Conservation (phyloP, 495 filamentous ascomycete genomes). For the Tuber borchii region DNA sequence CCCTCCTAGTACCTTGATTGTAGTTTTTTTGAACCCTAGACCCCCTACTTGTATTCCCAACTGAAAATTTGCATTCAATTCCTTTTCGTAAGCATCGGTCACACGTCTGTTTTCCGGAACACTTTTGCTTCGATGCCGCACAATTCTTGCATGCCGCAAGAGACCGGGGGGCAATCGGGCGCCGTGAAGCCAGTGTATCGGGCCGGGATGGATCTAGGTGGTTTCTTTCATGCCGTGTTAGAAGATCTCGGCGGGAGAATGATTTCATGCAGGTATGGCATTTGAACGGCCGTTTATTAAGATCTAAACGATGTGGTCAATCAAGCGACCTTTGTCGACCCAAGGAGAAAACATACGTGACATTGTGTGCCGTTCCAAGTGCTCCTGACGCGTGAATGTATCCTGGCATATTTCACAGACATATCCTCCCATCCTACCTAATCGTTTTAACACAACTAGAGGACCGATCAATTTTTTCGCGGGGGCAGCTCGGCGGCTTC, state of each 20-base stretch:
- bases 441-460: background rate
- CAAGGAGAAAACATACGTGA: conserved; percentile 3
- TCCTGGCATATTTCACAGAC: conserved; percentile 4
- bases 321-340: background rate
- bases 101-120: background rate
- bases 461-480: background rate
- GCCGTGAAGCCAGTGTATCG: background rate
- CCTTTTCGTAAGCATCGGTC: background rate
- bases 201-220: background rate
- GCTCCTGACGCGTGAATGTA: conserved; percentile 4
- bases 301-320: background rate
- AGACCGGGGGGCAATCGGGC: background rate
- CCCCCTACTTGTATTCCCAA: background rate
- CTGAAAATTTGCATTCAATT: background rate
- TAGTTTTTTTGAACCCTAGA: background rate
- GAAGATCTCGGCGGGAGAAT: conserved; percentile 3
- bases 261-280: background rate
- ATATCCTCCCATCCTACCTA: background rate
- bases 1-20: background rate
- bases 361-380: conserved; percentile 1
- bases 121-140: background rate
- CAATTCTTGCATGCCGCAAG: conserved; percentile 2
- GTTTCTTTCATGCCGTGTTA: background rate
- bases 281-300: background rate
- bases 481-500: background rate